A percentile compares a stretch with the other conserved stretches of the same genome.
phyloP scores from a whole-genome alignment of 2,329 filamentous ascomycete genomes.

The Paraconiothyrium brasiliense region DNA sequence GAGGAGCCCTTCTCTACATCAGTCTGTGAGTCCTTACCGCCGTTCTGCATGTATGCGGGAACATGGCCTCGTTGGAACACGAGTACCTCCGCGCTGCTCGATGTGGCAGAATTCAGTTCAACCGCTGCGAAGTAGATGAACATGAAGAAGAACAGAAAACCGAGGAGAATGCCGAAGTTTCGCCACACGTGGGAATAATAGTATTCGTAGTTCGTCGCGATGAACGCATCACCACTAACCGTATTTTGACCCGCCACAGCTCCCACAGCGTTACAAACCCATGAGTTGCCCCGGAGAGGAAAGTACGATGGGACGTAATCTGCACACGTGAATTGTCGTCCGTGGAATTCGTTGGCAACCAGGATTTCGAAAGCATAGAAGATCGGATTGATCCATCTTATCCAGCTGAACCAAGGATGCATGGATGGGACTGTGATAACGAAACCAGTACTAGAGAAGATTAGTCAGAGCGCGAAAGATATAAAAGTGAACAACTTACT shows the following conservation, averaged over 20 bases:
- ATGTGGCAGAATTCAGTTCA: slow-evolving; percentile 71
- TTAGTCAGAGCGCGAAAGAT: not conserved
- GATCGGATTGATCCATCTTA: slow-evolving; percentile 76
- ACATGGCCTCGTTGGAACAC: slow-evolving; percentile 66
- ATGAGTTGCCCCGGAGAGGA: slow-evolving; percentile 31
- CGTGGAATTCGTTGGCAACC: slow-evolving; percentile 75
- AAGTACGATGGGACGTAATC: slow-evolving; percentile 51
- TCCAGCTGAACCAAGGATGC: slow-evolving; percentile 53
- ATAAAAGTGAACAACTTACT: slow-evolving; percentile 28
- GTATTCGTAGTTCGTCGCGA: slow-evolving; percentile 45
- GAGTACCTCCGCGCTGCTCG: slow-evolving; percentile 73
- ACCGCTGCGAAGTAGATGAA: slow-evolving; percentile 69
- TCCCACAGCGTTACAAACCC: slow-evolving; percentile 52
- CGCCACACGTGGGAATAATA: slow-evolving; percentile 60
- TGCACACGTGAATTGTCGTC: slow-evolving; percentile 46
- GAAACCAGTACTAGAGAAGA: slow-evolving; percentile 66
- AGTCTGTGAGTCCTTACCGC: slow-evolving; percentile 34
- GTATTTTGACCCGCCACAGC: slow-evolving; percentile 50
- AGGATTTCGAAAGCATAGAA: slow-evolving; percentile 82
- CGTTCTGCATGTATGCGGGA: slow-evolving; percentile 50
- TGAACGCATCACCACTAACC: slow-evolving; percentile 52
- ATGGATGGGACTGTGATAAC: slow-evolving; percentile 71
- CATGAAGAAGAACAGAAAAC: slow-evolving; percentile 72
- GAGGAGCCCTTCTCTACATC: slow-evolving; percentile 49
- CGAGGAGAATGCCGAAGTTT: slow-evolving; percentile 74